phyloP scores from a whole-genome alignment of 1,139 yeast species.

The Sugiyamaella neomexicana region DNA sequence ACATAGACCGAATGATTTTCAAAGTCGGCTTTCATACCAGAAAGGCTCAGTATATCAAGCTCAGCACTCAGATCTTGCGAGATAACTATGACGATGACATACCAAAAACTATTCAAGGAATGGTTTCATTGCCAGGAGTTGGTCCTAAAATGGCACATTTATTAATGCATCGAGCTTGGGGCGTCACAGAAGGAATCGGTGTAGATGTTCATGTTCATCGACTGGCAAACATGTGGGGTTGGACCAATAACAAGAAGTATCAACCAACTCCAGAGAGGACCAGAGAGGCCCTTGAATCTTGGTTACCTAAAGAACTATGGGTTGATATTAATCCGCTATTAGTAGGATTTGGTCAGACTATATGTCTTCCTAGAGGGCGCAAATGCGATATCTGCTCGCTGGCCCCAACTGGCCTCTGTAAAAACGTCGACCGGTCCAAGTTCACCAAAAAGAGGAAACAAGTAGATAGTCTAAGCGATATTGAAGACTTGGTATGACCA shows the following conservation, averaged over 20 bases:
- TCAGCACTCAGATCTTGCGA: constrained; percentile 55
- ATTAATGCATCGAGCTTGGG: constrained; percentile 81
- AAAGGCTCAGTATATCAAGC: constrained; percentile 69
- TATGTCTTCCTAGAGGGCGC: constrained; percentile 72
- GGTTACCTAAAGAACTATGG: constrained; percentile 80
- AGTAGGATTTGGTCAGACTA: constrained; percentile 91
- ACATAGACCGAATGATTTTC: constrained; percentile 63
- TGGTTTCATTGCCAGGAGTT: constrained; percentile 79
- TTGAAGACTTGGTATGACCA: constrained; percentile 17
- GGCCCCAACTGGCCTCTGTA: constrained; percentile 52
- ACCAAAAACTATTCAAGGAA: constrained; percentile 58
- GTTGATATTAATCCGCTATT: constrained; percentile 77
- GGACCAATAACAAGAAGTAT: constrained; percentile 50
- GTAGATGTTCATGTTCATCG: constrained; percentile 93
- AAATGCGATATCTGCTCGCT: constrained; percentile 76
- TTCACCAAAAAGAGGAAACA: constrained; percentile 10
- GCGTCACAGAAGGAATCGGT: constrained; percentile 72
- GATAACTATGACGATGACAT: constrained; percentile 63
- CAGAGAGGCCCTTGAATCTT: constrained; percentile 61
- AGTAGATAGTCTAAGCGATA: constrained; percentile 3
- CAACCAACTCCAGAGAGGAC: constrained; percentile 70
- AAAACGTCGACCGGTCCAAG: constrained; percentile 23
- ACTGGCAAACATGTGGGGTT: constrained; percentile 75
- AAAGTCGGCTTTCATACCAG: constrained; percentile 87
- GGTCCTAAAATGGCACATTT: constrained; percentile 96